Percentiles rank a stretch among this genome's conserved stretches.
Evolutionary conservation across 169 alveolate genomes (phyloP).

Genomic region (Sarcocystis neurona): DNA sequence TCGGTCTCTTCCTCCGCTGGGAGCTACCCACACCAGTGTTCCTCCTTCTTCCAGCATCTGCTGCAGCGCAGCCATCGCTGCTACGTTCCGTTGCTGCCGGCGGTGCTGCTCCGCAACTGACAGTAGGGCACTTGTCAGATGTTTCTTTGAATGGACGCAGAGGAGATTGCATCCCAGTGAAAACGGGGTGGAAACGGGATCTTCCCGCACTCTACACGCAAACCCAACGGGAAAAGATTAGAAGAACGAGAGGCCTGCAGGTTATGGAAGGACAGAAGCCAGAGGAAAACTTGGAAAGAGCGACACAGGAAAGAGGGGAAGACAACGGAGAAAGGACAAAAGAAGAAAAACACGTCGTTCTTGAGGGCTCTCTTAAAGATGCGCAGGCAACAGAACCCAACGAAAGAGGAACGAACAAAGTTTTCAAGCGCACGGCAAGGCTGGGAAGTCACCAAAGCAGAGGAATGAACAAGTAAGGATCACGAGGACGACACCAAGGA

Average conservation of each 20-base stretch:
- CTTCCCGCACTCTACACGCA: constrained; percentile 54
- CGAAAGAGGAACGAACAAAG: too few species aligned
- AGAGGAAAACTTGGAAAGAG: too few species aligned
- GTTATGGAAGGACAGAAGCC: background rate
- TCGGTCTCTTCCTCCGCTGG: constrained; percentile 69
- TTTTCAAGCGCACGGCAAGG: too few species aligned
- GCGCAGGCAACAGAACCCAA: too few species aligned
- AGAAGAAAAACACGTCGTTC: too few species aligned
- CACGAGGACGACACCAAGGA: too few species aligned
- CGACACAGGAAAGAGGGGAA: too few species aligned
- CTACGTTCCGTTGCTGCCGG: constrained; percentile 11
- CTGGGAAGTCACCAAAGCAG: too few species aligned
- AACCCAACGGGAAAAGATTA: background rate
- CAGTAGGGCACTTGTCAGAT: constrained; percentile 28
- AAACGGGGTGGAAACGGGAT: constrained; percentile 56
- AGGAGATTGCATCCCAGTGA: constrained; percentile 65
- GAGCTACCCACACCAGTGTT: constrained; percentile 65
- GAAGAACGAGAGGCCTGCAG: background rate
- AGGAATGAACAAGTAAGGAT: too few species aligned
- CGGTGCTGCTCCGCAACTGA: constrained; percentile 31
- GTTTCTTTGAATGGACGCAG: constrained; percentile 66
- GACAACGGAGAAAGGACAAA: too few species aligned
- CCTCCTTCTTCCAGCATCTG: constrained; percentile 49
- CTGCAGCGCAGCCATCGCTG: constrained; percentile 58
- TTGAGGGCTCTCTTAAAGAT: too few species aligned